A percentile compares a stretch with the other conserved stretches of the same genome.
Conservation (phyloP, 768 basidiomycete genomes). For the Suillus cothurnatus region DNA sequence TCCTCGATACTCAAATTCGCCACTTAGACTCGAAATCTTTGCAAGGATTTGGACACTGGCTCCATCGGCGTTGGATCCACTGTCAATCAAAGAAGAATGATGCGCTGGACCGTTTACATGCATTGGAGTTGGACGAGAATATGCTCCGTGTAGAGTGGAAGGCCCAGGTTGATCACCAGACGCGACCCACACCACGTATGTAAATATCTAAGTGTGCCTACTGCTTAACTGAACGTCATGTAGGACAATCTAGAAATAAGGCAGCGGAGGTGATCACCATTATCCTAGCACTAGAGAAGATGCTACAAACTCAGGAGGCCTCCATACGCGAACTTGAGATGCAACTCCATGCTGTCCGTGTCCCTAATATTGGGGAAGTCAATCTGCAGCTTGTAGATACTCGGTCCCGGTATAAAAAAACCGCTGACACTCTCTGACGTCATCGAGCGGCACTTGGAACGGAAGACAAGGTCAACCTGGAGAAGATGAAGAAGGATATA, state of each 20-base stretch:
- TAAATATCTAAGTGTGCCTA: no score
- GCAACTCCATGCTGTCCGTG: neutral
- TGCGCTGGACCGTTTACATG: no score
- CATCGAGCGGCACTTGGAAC: constrained; percentile 11
- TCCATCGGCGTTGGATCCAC: no score
- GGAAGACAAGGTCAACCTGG: constrained; percentile 2
- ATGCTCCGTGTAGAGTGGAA: no score
- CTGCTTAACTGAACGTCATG: no score
- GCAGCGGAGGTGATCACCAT: no score
- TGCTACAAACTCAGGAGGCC: neutral
- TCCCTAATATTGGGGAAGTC: neutral
- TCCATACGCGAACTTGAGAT: neutral
- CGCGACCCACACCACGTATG: no score
- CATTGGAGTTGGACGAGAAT: no score
- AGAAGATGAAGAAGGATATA: constrained; percentile 11
- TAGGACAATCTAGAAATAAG: no score
- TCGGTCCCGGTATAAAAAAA: neutral
- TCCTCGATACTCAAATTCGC: constrained; percentile 19
- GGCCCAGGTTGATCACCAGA: no score
- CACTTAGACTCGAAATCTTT: neutral
- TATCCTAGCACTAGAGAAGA: neutral
- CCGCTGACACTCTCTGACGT: constrained; percentile 12
- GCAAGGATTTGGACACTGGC: neutral
- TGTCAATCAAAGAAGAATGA: no score
- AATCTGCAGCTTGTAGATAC: neutral